These are phyloP conservation scores for Penicillium ucsense DNA, from an alignment of 495 filamentous ascomycete species.

Conservation along the genomic window DNA sequence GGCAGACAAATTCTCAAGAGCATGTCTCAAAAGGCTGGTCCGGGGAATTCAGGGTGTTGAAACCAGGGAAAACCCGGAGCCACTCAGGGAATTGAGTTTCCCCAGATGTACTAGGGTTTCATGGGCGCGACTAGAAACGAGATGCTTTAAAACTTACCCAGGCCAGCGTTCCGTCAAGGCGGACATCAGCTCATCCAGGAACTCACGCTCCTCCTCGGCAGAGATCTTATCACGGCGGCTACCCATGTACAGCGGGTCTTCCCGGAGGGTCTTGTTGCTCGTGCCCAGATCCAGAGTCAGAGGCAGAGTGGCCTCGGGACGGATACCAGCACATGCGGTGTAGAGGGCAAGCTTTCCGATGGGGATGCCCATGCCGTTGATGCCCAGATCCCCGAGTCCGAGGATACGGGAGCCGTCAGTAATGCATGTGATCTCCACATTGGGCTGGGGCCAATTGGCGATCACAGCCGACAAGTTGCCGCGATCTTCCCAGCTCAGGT, in stretches of 20 bases:
- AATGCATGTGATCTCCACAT: constrained; percentile 92
- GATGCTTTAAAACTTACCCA: constrained; percentile 37
- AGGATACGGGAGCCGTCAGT: constrained; percentile 96
- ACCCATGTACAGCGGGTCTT: constrained; percentile 92
- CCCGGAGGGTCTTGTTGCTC: constrained; percentile 75
- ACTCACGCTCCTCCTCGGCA: constrained; percentile 76
- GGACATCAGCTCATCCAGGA: constrained; percentile 95
- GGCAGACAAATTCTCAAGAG: too few species aligned
- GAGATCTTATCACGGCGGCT: constrained; percentile 72
- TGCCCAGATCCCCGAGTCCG: constrained; percentile 88
- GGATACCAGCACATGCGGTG: constrained; percentile 92
- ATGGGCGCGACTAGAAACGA: too few species aligned
- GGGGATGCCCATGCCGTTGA: constrained; percentile 97
- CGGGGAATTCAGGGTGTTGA: too few species aligned
- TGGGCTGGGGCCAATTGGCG: constrained; percentile 76
- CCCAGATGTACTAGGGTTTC: too few species aligned
- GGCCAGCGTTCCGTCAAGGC: constrained; percentile 82
- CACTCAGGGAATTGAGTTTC: too few species aligned
- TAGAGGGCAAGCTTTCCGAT: constrained; percentile 93
- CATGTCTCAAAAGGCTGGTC: too few species aligned
- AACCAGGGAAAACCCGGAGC: too few species aligned
- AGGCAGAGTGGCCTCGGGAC: constrained; percentile 83
- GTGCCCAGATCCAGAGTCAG: constrained; percentile 89
- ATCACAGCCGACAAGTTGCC: constrained; percentile 76
- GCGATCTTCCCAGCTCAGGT: constrained; percentile 83